A percentile compares a stretch with the other conserved stretches of the same genome.
Conservation (phyloP, 768 basidiomycete genomes). For the Pleurotus tuoliensis region DNA sequence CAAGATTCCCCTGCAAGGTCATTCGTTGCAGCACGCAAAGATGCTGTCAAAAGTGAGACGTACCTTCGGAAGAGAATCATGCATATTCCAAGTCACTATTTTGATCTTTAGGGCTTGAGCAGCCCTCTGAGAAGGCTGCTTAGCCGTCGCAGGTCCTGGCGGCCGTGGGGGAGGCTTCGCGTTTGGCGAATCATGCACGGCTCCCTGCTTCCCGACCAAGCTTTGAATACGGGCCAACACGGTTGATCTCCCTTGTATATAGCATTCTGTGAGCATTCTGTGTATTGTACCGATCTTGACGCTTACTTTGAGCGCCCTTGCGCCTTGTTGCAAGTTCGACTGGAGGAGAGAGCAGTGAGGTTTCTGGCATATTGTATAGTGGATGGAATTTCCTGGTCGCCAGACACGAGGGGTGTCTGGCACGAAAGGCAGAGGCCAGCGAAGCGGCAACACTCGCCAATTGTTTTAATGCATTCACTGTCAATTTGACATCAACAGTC, state of each 20-base stretch:
- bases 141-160: conserved; percentile 18
- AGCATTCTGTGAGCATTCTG: too few relatives aligned
- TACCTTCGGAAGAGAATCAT: conserved; percentile 76
- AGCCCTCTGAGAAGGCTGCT: conserved; percentile 19
- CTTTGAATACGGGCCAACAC: conserved; percentile 50
- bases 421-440: not conserved
- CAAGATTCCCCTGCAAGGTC: conserved; percentile 59
- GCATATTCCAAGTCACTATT: conserved; percentile 84
- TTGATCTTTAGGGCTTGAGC: conserved; percentile 59
- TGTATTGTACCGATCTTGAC: too few relatives aligned
- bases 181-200: conserved; percentile 14
- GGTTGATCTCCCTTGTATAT: conserved; percentile 26
- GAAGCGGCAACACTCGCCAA: not conserved
- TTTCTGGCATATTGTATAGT: not conserved
- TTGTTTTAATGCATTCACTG: conserved; percentile 1
- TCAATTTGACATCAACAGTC: conserved; percentile 5
- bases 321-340: not conserved
- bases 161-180: conserved; percentile 19
- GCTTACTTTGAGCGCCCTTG: not conserved
- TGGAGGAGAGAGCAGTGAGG: not conserved
- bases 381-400: not conserved
- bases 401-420: not conserved
- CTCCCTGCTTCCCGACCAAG: conserved; percentile 39
- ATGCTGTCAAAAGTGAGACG: not conserved
- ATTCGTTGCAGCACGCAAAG: not conserved